Evolutionary conservation across 169 alveolate genomes (phyloP), one percentile per base, ranked within the genome.

Genomic region (Plasmodium relictum): DNA sequence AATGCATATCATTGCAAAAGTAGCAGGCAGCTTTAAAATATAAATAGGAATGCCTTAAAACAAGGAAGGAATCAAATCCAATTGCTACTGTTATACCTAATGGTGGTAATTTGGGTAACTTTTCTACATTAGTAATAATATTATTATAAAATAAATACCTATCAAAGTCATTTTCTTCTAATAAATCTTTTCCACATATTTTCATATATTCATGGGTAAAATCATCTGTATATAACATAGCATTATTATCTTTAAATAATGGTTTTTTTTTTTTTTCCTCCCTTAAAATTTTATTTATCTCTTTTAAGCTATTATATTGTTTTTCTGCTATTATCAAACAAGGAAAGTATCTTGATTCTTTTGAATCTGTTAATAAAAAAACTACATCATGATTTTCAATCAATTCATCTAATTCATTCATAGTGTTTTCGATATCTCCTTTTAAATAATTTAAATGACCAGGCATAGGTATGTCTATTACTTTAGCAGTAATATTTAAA

Each of bases 311-410:
- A 48, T 59, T 86, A 24, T 70, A 86, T 8, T 86, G 88, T 37
- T 71, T 69, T 44, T 86, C 88, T 0, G 92, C 93, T 18, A 90
- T 92, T 37, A 94, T 22, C 31, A 94, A 72, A 16, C 93, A 85
- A 12, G 96, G 96, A n/a, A 94, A 78, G 89, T 94, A 94, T 59
- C 96, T 62, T 0, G 96, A 94, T 39, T 94, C 96, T 63, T 91
- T 94, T 44, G 95, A 89, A 59, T 94, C 96, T 0, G 96, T 94
- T 10, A 90, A 31, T 41, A 94, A 88, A 74, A 94, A 88, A n/a
- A 94, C 88, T 0, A 73, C 95, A 61, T 94, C 95, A 63, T 88
- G 92, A 31, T 68, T 56, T 1, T 69, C 52, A 73, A 94, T 91
- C 4, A 88, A 52, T 8, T 74, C 20, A 44, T 71, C 63, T 20